Percentiles rank a stretch among this genome's conserved stretches.
Conservation (phyloP, 768 basidiomycete genomes). For the Panaeolus cyanescens region DNA sequence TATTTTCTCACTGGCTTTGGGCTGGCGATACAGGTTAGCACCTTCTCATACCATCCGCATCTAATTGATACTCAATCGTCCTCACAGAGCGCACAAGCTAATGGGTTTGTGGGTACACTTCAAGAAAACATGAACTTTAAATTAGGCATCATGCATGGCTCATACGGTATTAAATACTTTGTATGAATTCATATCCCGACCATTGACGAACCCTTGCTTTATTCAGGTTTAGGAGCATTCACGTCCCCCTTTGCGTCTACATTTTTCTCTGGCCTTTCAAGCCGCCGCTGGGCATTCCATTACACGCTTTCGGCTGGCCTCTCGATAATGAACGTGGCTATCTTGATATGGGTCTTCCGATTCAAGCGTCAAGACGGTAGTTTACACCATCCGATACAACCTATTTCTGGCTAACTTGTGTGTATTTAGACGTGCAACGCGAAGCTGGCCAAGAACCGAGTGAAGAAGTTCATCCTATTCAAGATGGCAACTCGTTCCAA, state of each 20-base stretch:
- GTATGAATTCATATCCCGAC: not conserved
- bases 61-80: not conserved
- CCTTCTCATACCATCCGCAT: not conserved
- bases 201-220: not conserved
- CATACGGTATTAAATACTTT: conserved; percentile 48
- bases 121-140: conserved; percentile 57
- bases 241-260: conserved; percentile 75
- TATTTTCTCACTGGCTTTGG: conserved; percentile 46
- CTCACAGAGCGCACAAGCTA: conserved; percentile 65
- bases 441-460: conserved; percentile 51
- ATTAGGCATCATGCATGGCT: conserved; percentile 69
- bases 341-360: conserved; percentile 60
- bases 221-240: conserved; percentile 62
- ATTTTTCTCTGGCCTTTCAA: conserved; percentile 60
- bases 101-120: conserved; percentile 65
- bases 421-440: conserved; percentile 46
- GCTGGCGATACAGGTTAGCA: conserved; percentile 43
- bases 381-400: not conserved
- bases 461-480: conserved; percentile 31
- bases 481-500: conserved; percentile 36
- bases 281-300: conserved; percentile 69
- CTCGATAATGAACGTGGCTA: conserved; percentile 50
- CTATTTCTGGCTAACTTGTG: not conserved
- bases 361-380: conserved; percentile 70
- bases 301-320: conserved; percentile 68